Conservation (phyloP, 768 basidiomycete species). For the Dacryopinax spathularia region DNA sequence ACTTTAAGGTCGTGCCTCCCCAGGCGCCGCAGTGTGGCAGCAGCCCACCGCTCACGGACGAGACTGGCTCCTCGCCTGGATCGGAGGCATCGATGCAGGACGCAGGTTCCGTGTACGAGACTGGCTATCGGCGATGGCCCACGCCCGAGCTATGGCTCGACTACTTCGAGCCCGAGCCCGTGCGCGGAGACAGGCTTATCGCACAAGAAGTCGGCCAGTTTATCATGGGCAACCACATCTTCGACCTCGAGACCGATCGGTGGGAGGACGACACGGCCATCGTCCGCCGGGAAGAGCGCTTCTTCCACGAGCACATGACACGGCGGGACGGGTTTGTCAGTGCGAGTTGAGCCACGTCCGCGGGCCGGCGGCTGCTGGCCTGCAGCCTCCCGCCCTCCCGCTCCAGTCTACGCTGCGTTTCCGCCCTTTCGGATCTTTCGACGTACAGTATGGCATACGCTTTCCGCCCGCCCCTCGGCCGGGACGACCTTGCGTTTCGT, state of each 20-base stretch:
- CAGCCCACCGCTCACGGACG: not conserved
- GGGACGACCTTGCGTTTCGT: not conserved
- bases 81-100: not conserved
- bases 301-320: not conserved
- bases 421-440: not conserved
- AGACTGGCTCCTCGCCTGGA: not conserved
- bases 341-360: not conserved
- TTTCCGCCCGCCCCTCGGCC: not conserved
- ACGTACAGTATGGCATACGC: too few species aligned
- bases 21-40: too few species aligned
- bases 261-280: not conserved
- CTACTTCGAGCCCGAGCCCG: not conserved
- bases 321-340: not conserved
- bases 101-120: not conserved
- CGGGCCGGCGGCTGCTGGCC: too few species aligned
- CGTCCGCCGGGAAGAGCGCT: not conserved
- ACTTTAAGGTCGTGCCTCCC: not conserved
- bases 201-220: not conserved
- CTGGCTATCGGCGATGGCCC: not conserved
- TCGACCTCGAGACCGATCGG: not conserved
- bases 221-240: not conserved
- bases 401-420: not conserved
- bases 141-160: not conserved
- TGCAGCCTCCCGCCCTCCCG: not conserved
- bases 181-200: not conserved